Percentiles rank a stretch among this genome's conserved stretches.
Conservation (phyloP, 23 red algal species). For the Gracilaria gracilis region DNA sequence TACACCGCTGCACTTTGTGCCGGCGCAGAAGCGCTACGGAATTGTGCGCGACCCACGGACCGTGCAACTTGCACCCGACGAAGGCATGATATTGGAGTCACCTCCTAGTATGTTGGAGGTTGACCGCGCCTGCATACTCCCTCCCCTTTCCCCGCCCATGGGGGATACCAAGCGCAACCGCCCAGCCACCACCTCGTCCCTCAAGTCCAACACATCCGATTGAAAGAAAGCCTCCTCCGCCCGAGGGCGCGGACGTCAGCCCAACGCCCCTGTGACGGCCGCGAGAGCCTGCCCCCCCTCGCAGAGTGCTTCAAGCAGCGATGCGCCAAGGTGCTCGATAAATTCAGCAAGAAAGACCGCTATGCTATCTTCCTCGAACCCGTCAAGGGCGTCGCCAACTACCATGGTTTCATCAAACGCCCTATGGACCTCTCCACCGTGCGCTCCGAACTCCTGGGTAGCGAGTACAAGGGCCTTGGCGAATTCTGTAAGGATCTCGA, state of each 20-base stretch:
- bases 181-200: constrained; percentile 46
- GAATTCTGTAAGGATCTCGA: constrained; percentile 76
- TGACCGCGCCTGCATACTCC: too few species aligned
- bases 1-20: too few species aligned
- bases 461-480: constrained; percentile 66
- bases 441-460: constrained; percentile 57
- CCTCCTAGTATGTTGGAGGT: too few species aligned
- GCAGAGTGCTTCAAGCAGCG: constrained; percentile 57
- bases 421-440: too few species aligned
- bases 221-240: constrained; percentile 34
- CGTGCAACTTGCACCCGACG: too few species aligned
- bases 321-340: constrained; percentile 70
- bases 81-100: too few species aligned
- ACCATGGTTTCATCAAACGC: constrained; percentile 63
- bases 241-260: constrained; percentile 62
- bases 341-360: constrained; percentile 73
- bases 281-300: constrained; percentile 53
- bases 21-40: too few species aligned
- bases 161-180: constrained; percentile 63
- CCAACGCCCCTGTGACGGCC: constrained; percentile 58
- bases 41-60: too few species aligned
- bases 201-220: constrained; percentile 53
- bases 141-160: too few species aligned
- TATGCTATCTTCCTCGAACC: constrained; percentile 74
- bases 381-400: constrained; percentile 70